Evolutionary conservation across 2,329 filamentous ascomycete species (phyloP).

Genomic region (Trichoderma simmonsii): DNA sequence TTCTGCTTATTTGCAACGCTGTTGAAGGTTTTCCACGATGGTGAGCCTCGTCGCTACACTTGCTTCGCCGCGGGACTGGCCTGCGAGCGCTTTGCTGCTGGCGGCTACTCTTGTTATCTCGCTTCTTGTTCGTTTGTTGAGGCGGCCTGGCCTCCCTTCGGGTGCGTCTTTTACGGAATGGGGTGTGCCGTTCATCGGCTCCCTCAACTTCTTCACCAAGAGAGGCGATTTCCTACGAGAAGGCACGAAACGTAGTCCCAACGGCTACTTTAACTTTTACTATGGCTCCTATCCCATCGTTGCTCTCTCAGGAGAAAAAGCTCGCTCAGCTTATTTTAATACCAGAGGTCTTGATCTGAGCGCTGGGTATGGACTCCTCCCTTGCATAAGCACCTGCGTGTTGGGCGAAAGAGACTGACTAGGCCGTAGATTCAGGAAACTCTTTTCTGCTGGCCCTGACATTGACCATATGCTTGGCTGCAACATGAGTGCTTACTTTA

Average conservation of each 20-base stretch:
- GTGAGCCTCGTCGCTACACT: conserved; percentile 5
- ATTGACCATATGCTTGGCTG: conserved; percentile 24
- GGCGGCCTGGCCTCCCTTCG: conserved; percentile 24
- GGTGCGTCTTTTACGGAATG: conserved; percentile 27
- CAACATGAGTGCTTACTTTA: conserved; percentile 28
- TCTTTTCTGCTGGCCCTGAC: conserved; percentile 32
- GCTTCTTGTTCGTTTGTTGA: conserved; percentile 1
- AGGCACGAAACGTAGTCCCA: conserved; percentile 30
- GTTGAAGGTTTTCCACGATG: not conserved
- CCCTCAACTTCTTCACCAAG: conserved; percentile 44
- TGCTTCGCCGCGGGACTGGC: conserved; percentile 18
- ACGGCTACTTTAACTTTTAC: conserved; percentile 48
- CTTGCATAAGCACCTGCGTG: not conserved
- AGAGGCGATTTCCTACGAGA: conserved; percentile 43
- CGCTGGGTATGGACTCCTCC: conserved; percentile 36
- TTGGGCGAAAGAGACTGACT: not conserved
- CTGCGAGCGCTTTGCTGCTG: conserved; percentile 13
- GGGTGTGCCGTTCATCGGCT: conserved; percentile 42
- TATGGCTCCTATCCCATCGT: conserved; percentile 45
- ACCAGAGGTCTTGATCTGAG: conserved; percentile 41
- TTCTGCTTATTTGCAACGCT: not conserved
- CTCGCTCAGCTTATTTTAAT: conserved; percentile 44
- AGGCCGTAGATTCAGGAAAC: conserved; percentile 27
- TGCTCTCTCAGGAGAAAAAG: conserved; percentile 41
- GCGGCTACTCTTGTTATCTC: conserved; percentile 1